phyloP scores from a whole-genome alignment of 257 asterid species.

The Paraleonurus japonicus region DNA sequence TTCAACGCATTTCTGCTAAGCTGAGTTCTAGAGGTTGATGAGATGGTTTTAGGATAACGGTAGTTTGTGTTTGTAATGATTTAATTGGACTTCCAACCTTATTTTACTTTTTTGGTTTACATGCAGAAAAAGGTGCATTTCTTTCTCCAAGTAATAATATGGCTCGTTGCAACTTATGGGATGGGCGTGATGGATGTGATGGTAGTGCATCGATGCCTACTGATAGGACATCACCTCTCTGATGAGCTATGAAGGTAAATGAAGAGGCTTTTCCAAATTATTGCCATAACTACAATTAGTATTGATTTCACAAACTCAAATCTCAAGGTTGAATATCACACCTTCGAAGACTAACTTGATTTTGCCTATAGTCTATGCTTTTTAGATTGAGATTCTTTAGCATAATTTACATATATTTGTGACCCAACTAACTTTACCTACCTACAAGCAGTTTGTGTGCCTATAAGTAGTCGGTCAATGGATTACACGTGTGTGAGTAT shows the following conservation, averaged over 20 bases:
- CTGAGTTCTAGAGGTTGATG: conserved; percentile 25
- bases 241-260: conserved; percentile 28
- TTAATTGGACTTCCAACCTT: conserved; percentile 18
- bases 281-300: neutral
- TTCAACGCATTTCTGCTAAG: conserved; percentile 14
- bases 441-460: neutral
- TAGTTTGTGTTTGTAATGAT: conserved; percentile 19
- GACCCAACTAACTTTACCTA: neutral
- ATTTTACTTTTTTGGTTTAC: conserved; percentile 15
- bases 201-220: conserved; percentile 33
- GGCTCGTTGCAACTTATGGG: conserved; percentile 10
- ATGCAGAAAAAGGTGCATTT: conserved; percentile 38
- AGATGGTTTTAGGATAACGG: conserved; percentile 23
- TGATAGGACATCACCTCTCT: conserved; percentile 39
- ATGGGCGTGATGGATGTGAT: conserved; percentile 32
- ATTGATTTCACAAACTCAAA: conserved; percentile 10
- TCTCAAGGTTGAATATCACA: conserved; percentile 12
- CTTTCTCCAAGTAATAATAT: conserved; percentile 27
- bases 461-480: neutral
- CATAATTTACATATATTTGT: neutral
- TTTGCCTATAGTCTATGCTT: neutral
- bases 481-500: neutral
- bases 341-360: neutral
- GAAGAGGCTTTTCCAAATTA: conserved; percentile 15
- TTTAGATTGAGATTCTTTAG: neutral